These are phyloP conservation scores for Emmonsiellopsis sp. DNA, from an alignment of 2,329 filamentous ascomycete genomes.

Conservation along the genomic window DNA sequence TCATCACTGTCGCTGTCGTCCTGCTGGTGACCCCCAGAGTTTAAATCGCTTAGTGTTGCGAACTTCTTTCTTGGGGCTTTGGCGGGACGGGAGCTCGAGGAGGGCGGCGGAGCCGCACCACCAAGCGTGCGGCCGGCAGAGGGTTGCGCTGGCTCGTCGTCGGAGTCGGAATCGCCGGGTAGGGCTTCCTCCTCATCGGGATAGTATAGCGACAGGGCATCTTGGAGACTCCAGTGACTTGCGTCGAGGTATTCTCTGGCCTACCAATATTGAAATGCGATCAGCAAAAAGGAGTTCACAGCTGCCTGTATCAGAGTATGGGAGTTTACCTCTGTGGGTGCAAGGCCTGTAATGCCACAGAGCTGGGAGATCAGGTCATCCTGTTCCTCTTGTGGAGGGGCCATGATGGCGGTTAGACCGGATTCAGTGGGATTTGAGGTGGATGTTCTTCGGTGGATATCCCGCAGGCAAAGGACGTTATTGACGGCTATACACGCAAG, in stretches of 20 bases:
- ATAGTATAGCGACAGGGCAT: constrained; percentile 56
- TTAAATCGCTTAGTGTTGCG: constrained; percentile 39
- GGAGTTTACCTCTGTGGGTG: constrained; percentile 38
- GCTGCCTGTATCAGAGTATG: not conserved
- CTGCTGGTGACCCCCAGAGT: constrained; percentile 25
- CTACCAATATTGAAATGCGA: constrained; percentile 32
- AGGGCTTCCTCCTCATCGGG: constrained; percentile 34
- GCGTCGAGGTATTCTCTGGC: constrained; percentile 58
- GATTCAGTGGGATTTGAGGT: not conserved
- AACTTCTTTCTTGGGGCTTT: constrained; percentile 36
- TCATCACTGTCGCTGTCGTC: constrained; percentile 45
- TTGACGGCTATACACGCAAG: too few relatives aligned
- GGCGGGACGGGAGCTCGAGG: constrained; percentile 21
- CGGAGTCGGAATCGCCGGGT: constrained; percentile 22
- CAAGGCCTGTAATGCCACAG: constrained; percentile 46
- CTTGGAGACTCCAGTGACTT: constrained; percentile 57
- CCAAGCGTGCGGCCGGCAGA: constrained; percentile 25
- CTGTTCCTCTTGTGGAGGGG: constrained; percentile 25
- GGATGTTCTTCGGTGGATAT: not conserved
- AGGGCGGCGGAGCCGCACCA: constrained; percentile 22
- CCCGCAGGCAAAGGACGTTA: too few relatives aligned
- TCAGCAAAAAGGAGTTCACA: constrained; percentile 3
- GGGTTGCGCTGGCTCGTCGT: constrained; percentile 13
- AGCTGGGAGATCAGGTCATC: constrained; percentile 45
- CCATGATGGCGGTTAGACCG: constrained; percentile 19